Evolutionary conservation across 176 grass and related monocot species (phyloP), one percentile per base, ranked within the genome.

Genomic region (Zoysia japonica): DNA sequence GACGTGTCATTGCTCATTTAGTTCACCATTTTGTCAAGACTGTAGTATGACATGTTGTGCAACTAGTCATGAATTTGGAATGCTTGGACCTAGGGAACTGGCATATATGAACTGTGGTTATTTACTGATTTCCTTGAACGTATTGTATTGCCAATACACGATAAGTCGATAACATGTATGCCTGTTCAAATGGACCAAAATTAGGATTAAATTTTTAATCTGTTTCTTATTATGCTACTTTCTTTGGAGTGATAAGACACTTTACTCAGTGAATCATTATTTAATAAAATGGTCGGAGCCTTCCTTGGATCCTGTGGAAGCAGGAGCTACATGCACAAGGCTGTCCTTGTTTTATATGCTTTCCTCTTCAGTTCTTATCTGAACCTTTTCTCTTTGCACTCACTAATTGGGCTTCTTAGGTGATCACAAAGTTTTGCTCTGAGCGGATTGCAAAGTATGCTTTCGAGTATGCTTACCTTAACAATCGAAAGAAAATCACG

Each of bases 391-490:
- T 59, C 72, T 61, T 79, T 28, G 78, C 84, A 74, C 64, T 64
- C 52, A 84, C 64, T 84, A 70, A 88, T 69, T 80, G 7, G 57
- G 28, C 83, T 85, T 97, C 80, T 61, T 89, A 97, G 94, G 94
- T 97, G 54, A 97, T 97, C 37, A 97, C 94, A 68, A 97, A 97
- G 94, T 97, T 97, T 80, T 93, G 88, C 67, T 97, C 94, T 1
- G 91, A 97, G 82, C 85, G 91, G 78, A 82, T 97, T 71, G 94
- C 94, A 38, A 90, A 97, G 87, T 97, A 93, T 87, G 93, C 93
- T 61, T 97, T 97, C 47, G 93, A 97, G 86, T 93, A 93, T 81
- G 88, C 94, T 68, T 97, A 97, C 61, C 86, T 97, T 67, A 97
- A 97, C 91, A 91, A 97, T 75, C 67, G 94, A 65, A 93, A 93